Base-by-base conservation (phyloP, 2,329 filamentous ascomycete genomes). In the Neobulgaria alba region DNA sequence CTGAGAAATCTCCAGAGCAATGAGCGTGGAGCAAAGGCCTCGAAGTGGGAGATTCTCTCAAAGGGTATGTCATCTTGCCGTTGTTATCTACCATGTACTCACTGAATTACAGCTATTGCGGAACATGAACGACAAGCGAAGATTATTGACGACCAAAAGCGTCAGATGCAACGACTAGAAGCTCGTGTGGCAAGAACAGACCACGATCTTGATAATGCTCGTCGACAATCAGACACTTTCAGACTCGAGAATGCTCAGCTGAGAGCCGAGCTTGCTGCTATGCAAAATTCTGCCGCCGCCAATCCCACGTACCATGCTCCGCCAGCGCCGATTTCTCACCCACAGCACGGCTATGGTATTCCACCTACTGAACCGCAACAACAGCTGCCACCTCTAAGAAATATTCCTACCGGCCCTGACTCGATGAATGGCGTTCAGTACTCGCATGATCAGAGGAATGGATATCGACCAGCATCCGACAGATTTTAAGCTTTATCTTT, bases 11-110 rank as follows among this genome's bases (percentile, higher is more conserved):
- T 87, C 29, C 82, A 87, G 52, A 46, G 39, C 20, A 43, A 45
- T 16, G 85, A 86, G 54, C 77, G 85, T 12, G 85, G 85, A 1
- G 82, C 82, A 17, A 93, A 92, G 60, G 85, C 85, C 0, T 89
- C 84, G 51, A 93, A 93, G 54, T 93, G 85, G 85, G 85, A 93
- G 54, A 88, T 90, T 36, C 60, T 93, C 12, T 88, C 83, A 2
- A 90, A 90, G 69, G 83, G 85, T 89, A 66, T 47, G 72, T 36
- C 15, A 19, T 15, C 10, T 3, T 5, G n/a, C 15, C 32, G 8
- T 20, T 21, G 30, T 29, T n/a, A 16, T 16, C n/a, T 26, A 26
- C 3, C 18, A 23, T 14, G 18, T n/a, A 30, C 17, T 44, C 49
- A 56, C 39, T 56, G 21, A 17, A 23, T 52, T n/a, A 23, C 46